Evolutionary conservation across 495 filamentous ascomycete species (phyloP).

Genomic region (Evernia prunastri): DNA sequence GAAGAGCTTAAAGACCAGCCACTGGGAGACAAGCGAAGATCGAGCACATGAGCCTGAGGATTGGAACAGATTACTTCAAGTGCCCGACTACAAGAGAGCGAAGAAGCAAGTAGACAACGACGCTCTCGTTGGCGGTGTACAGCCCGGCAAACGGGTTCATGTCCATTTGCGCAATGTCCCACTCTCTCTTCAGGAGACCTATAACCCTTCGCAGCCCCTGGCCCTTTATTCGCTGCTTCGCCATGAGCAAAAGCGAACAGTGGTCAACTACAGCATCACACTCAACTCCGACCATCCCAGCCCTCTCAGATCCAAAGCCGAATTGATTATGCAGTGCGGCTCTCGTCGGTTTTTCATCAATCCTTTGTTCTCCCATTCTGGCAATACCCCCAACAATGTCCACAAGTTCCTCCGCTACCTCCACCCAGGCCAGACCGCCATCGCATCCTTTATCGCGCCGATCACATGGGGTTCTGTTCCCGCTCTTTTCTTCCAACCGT

Average conservation of each 20-base stretch:
- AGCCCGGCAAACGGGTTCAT: conserved; percentile 71
- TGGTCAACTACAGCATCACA: conserved; percentile 78
- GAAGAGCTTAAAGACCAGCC: conserved; percentile 78
- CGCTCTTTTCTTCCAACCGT: conserved; percentile 68
- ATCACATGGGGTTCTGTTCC: conserved; percentile 90
- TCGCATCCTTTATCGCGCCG: conserved; percentile 85
- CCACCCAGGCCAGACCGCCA: conserved; percentile 82
- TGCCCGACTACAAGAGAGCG: conserved; percentile 75
- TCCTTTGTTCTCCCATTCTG: conserved; percentile 77
- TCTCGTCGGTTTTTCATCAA: conserved; percentile 80
- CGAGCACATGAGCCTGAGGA: conserved; percentile 78
- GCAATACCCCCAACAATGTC: conserved; percentile 86
- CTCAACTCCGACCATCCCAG: conserved; percentile 62
- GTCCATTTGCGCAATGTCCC: conserved; percentile 74
- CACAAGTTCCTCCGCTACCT: conserved; percentile 94
- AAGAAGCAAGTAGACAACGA: conserved; percentile 70
- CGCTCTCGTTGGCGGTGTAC: conserved; percentile 76
- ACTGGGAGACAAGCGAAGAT: conserved; percentile 86
- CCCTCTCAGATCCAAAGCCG: conserved; percentile 82
- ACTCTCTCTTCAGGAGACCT: conserved; percentile 45
- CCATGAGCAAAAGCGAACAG: conserved; percentile 89
- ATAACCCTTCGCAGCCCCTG: conserved; percentile 52
- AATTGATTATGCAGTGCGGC: conserved; percentile 82
- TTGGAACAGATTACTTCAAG: conserved; percentile 75
- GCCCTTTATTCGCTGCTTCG: conserved; percentile 77